Percentiles rank a stretch among this genome's conserved stretches.
phyloP scores from a whole-genome alignment of 1,284 basidiomycete species.

The Puccinia horiana region DNA sequence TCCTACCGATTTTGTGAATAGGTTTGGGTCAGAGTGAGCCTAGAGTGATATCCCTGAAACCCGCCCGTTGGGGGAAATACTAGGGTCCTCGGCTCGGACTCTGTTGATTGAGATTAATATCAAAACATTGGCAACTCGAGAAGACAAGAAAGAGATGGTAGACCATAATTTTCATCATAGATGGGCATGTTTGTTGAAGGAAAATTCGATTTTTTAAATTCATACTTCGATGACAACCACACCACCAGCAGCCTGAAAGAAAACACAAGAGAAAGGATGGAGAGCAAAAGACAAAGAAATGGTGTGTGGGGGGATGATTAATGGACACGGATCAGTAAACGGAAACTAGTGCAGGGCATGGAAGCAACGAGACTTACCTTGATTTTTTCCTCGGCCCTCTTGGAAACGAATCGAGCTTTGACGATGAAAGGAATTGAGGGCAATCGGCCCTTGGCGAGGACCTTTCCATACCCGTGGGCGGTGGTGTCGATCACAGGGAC shows the following conservation, averaged over 20 bases:
- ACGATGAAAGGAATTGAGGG: conserved; percentile 79
- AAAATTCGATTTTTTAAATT: conserved; percentile 9
- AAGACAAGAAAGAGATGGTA: neutral
- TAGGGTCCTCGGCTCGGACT: no score
- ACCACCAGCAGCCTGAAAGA: conserved; percentile 43
- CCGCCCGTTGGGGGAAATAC: no score
- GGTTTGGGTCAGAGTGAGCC: no score
- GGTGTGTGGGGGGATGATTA: neutral
- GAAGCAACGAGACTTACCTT: conserved; percentile 62
- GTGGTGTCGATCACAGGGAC: conserved; percentile 90
- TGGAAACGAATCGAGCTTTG: conserved; percentile 90
- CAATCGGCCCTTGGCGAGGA: conserved; percentile 76
- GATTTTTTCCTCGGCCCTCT: conserved; percentile 74
- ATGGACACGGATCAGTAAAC: neutral
- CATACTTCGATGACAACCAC: conserved; percentile 49
- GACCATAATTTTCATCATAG: conserved; percentile 1
- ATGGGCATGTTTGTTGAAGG: neutral
- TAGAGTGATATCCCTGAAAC: no score
- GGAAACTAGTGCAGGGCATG: neutral
- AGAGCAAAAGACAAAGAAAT: neutral
- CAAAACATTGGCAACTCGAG: no score
- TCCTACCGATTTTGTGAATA: no score
- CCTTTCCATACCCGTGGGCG: conserved; percentile 83
- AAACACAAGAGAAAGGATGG: neutral
- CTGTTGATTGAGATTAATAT: no score